Percentiles rank a stretch among this genome's conserved stretches.
Evolutionary conservation across 495 filamentous ascomycete genomes (phyloP).

Genomic region (Aspergillus saccharolyticus): DNA sequence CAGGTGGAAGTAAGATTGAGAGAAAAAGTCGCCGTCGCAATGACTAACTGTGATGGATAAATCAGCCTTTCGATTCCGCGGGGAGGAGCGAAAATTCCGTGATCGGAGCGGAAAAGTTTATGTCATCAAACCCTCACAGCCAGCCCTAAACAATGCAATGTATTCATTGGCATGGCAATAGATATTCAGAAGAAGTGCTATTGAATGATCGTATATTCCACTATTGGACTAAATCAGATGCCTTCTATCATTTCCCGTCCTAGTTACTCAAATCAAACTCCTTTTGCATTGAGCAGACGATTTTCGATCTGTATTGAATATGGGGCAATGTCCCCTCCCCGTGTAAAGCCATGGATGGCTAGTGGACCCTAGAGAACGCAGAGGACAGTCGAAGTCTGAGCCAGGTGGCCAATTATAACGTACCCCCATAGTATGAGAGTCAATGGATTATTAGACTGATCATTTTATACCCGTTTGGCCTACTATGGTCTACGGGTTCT

Average conservation of each 20-base stretch:
- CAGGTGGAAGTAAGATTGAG: not conserved
- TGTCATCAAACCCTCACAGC: conserved; percentile 35
- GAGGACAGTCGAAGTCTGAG: not conserved
- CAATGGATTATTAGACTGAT: not conserved
- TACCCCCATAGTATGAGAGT: not conserved
- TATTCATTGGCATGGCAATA: not conserved
- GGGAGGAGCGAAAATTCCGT: conserved; percentile 27
- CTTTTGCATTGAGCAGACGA: too few relatives aligned
- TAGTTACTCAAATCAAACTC: too few relatives aligned
- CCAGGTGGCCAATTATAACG: not conserved
- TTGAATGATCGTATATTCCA: too few relatives aligned
- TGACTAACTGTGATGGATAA: conserved; percentile 6
- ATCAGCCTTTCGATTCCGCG: conserved; percentile 26
- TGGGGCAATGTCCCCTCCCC: not conserved
- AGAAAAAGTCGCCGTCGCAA: conserved; percentile 5
- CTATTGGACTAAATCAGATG: too few relatives aligned
- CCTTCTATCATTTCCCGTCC: too few relatives aligned
- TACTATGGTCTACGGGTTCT: not conserved
- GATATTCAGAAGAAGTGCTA: too few relatives aligned
- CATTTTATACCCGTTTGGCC: not conserved
- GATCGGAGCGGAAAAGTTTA: conserved; percentile 34
- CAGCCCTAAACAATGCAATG: conserved; percentile 25
- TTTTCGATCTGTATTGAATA: not conserved
- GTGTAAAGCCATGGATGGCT: not conserved
- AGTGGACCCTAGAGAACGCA: not conserved